Evolutionary conservation across 176 grass and related monocot genomes (phyloP).

Genomic region (Luzula sylvatica): DNA sequence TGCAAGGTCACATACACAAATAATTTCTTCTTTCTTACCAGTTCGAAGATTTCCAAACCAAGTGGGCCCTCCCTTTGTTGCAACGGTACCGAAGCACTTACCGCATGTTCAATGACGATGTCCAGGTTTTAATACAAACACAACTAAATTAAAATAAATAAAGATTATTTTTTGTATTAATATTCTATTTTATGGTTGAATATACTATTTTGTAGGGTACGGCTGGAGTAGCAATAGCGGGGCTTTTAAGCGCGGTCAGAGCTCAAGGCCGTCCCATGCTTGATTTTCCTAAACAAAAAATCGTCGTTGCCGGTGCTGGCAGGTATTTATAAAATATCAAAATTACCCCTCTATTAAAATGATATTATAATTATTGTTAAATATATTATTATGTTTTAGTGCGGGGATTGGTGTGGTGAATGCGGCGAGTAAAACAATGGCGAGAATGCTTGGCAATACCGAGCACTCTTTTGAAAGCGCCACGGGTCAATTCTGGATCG

Average conservation of each 20-base stretch:
- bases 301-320: slow-evolving; percentile 97
- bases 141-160: background rate
- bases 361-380: background rate
- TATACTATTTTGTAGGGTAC: slow-evolving; percentile 60
- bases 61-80: slow-evolving; percentile 95
- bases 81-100: slow-evolving; percentile 84
- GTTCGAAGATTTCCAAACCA: slow-evolving; percentile 99
- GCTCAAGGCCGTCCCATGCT: slow-evolving; percentile 95
- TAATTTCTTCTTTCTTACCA: slow-evolving; percentile 18
- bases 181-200: slow-evolving; percentile 23
- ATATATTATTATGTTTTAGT: slow-evolving; percentile 31
- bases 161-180: background rate
- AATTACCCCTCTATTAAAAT: background rate
- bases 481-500: slow-evolving; percentile 93
- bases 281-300: slow-evolving; percentile 98
- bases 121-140: slow-evolving; percentile 69
- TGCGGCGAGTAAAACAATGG: slow-evolving; percentile 93
- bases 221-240: slow-evolving; percentile 98
- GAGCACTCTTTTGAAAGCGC: slow-evolving; percentile 90
- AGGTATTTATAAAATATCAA: slow-evolving; percentile 33
- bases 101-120: slow-evolving; percentile 99
- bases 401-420: slow-evolving; percentile 98
- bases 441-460: slow-evolving; percentile 88
- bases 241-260: slow-evolving; percentile 89
- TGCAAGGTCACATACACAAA: too few species aligned